phyloP scores from a whole-genome alignment of 805 yeast species.

The Wickerhamomyces rabaulensis region DNA sequence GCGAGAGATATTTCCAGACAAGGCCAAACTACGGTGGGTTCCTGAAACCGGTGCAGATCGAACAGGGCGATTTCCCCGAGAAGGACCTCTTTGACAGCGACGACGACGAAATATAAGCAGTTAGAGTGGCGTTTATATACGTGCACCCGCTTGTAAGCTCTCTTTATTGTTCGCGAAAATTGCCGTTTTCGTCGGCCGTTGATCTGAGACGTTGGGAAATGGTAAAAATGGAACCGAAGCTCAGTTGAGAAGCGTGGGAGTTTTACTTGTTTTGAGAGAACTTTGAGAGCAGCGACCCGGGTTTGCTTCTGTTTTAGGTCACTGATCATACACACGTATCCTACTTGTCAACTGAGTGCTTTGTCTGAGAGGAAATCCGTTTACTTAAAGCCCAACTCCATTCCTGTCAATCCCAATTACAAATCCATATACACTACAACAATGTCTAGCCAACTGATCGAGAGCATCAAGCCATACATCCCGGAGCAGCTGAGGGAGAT shows the following conservation, averaged over 20 bases:
- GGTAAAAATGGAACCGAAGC: background rate
- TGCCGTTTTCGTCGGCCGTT: background rate
- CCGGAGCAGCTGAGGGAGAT: constrained; percentile 31
- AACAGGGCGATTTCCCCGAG: constrained; percentile 63
- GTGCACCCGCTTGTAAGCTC: too few species aligned
- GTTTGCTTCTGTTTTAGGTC: too few species aligned
- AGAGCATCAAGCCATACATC: constrained; percentile 6
- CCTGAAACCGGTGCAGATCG: constrained; percentile 62
- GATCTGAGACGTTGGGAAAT: background rate
- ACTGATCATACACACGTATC: too few species aligned
- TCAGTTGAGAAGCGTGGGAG: background rate
- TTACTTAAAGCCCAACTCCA: background rate
- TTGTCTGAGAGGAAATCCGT: background rate
- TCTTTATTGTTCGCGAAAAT: background rate
- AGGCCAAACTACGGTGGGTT: constrained; percentile 65
- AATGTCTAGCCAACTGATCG: background rate
- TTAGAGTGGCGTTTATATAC: background rate
- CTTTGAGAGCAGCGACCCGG: too few species aligned
- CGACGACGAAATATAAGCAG: constrained; percentile 37
- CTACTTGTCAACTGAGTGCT: background rate
- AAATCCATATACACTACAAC: background rate
- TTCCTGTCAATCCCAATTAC: background rate
- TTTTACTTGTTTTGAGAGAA: too few species aligned
- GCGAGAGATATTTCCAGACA: constrained; percentile 53
- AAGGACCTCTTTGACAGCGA: constrained; percentile 39